Evolutionary conservation across 441 rosid genomes (phyloP).

Genomic region (Sinapis alba): DNA sequence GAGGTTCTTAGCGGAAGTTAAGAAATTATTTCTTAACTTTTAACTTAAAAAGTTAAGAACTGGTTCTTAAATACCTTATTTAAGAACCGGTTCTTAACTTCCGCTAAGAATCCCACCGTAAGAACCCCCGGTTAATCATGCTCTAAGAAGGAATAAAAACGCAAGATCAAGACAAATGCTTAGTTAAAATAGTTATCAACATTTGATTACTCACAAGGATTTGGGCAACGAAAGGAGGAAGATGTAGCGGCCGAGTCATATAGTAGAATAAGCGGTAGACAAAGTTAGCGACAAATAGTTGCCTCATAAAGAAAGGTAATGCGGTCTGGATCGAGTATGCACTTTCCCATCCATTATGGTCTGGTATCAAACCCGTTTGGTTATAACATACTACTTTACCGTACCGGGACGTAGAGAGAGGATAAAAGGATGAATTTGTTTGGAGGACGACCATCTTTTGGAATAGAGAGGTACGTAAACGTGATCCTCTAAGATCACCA

Average conservation of each 20-base stretch:
- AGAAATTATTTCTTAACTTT: no score
- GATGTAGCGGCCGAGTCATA: conserved; percentile 20
- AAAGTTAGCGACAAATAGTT: conserved; percentile 27
- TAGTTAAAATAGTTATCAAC: neutral
- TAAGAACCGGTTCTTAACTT: no score
- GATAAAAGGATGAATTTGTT: neutral
- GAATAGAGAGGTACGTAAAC: neutral
- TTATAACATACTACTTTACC: conserved; percentile 27
- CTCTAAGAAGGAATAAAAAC: no score
- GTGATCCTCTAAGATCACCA: conserved; percentile 8
- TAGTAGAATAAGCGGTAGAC: conserved; percentile 24
- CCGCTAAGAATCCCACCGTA: no score
- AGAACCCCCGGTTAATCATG: no score
- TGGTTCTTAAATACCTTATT: no score
- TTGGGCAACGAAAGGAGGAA: conserved; percentile 38
- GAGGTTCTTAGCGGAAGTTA: no score
- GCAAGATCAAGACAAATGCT: neutral
- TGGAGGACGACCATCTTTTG: neutral
- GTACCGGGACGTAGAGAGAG: neutral
- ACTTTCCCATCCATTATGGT: conserved; percentile 7
- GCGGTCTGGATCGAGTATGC: conserved; percentile 9
- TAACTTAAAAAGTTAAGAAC: no score
- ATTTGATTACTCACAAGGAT: neutral
- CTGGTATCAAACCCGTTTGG: neutral
- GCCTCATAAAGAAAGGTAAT: conserved; percentile 37